Evolutionary conservation across 2,329 filamentous ascomycete genomes (phyloP).

Genomic region (Albifimbria verrucaria): DNA sequence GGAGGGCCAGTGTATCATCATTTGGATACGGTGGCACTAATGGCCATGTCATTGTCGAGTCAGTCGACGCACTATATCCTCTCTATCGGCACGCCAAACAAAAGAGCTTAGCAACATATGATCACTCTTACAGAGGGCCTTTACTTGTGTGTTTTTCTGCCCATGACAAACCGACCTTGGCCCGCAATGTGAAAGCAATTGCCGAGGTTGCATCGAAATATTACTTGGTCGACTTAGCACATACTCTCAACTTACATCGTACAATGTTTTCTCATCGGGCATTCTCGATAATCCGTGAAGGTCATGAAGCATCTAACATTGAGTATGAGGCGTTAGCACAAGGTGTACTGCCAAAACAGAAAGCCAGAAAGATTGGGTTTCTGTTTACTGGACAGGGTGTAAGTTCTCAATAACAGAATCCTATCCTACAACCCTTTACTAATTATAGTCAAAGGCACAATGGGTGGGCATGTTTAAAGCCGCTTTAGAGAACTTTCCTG

Average conservation of each 20-base stretch:
- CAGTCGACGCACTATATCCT: not conserved
- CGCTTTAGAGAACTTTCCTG: not conserved
- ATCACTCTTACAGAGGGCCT: not conserved
- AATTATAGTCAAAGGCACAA: not conserved
- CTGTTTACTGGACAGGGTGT: not conserved
- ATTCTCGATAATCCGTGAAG: not conserved
- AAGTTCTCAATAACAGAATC: not conserved
- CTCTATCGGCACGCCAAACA: not conserved
- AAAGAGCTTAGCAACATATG: not conserved
- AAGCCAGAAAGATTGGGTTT: not conserved
- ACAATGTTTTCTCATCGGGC: not conserved
- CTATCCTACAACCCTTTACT: not conserved
- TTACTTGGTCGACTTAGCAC: not conserved
- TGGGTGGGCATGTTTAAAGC: not conserved
- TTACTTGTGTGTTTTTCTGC: not conserved
- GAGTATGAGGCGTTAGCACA: not conserved
- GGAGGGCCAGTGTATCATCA: not conserved
- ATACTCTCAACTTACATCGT: not conserved
- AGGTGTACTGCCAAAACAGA: not conserved
- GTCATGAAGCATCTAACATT: not conserved
- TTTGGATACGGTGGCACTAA: not conserved
- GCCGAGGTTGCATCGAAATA: not conserved
- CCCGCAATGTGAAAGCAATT: not conserved
- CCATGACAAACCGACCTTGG: not conserved
- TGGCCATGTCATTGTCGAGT: constrained; percentile 1